A percentile compares a stretch with the other conserved stretches of the same genome.
These are phyloP conservation scores for Clarireedia monteithiana DNA, from an alignment of 2,329 filamentous ascomycete genomes.

Conservation along the genomic window DNA sequence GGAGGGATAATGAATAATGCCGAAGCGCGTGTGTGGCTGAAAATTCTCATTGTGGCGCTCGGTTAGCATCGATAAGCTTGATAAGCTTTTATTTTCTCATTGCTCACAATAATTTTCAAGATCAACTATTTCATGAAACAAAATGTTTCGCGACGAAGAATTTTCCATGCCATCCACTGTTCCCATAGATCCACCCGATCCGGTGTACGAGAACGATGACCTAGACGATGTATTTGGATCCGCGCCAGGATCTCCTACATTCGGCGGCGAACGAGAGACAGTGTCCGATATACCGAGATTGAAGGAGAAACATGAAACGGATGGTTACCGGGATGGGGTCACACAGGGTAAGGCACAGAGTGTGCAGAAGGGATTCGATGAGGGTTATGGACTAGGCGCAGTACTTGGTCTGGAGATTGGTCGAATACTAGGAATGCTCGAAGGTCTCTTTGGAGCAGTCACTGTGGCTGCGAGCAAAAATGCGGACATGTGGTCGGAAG, in stretches of 20 bases:
- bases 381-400: constrained; percentile 79
- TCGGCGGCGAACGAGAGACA: constrained; percentile 18
- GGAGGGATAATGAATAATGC: no score
- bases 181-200: background rate
- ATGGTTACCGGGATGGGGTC: constrained; percentile 87
- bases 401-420: constrained; percentile 70
- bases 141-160: background rate
- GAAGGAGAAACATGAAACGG: constrained; percentile 42
- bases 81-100: no score
- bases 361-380: constrained; percentile 85
- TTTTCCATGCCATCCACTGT: background rate
- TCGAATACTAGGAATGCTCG: constrained; percentile 66
- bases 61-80: no score
- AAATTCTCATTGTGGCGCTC: no score
- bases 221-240: constrained; percentile 29
- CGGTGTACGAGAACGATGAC: constrained; percentile 17
- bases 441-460: constrained; percentile 54
- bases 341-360: constrained; percentile 64
- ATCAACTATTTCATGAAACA: background rate
- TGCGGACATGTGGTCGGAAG: constrained; percentile 9
- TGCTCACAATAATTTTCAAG: no score
- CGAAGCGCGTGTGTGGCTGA: no score
- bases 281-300: constrained; percentile 27
- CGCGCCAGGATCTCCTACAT: constrained; percentile 21
- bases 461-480: constrained; percentile 20